Evolutionary conservation across 176 grass and related monocot species (phyloP), one percentile per base, ranked within the genome.

Genomic region (Dactylis glomerata): DNA sequence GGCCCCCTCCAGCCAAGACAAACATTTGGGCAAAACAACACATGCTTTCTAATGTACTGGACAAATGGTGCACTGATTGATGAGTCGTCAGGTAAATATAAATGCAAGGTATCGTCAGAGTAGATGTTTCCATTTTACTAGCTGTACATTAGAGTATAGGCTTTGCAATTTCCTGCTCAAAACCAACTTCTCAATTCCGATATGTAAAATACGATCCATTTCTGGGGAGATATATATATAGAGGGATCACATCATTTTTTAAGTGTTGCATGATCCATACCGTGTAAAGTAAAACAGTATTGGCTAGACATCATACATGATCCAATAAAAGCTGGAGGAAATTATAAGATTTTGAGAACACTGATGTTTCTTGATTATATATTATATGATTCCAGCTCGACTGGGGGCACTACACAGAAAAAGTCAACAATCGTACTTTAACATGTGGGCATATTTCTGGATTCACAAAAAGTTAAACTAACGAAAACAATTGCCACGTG

Each of bases 41-140:
- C 75, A 58, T 77, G 75, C 51, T 77, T 77, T 36, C 14, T 24
- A 26, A 11, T 51, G 33, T 55, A 55, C 75, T 62, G 36, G n/a
- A 61, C 37, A 78, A 78, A 78, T 61, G 55, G 34, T 71, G 34
- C 51, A 66, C 41, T 46, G 23, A 46, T 28, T 73, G 69, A 73
- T 46, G 54, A 61, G n/a, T 44, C 74, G 17, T 45, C 11, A 1
- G 38, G 20, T 46, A 83, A 46, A 74, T 83, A 51, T 2, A 30
- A 57, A 83, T 58, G 37, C 54, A 61, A 72, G 52, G 54, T 58
- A 58, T 19, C 26, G 6, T 73, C 22, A 44, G 30, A 58, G 32
- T 15, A 30, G 62, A 58, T 27, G 28, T 73, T 73, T 83, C 27
- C 37, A 74, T 58, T 38, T 74, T 20, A 62, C 50, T 62, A 63